These are phyloP conservation scores for Tetrahymena malaccensis DNA, from an alignment of 73 alveolate genomes.

Conservation along the genomic window DNA sequence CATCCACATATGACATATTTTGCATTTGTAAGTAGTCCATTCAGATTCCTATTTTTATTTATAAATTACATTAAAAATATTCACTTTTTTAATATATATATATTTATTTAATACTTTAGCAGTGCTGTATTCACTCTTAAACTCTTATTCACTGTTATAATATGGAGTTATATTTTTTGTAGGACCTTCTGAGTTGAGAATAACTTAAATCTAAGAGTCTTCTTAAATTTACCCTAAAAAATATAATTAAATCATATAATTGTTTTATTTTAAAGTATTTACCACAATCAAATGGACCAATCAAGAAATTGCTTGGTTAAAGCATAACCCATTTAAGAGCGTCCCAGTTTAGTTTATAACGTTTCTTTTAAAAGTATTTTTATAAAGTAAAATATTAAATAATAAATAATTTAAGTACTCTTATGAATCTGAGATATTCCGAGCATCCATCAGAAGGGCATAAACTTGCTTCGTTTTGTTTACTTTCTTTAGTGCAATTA, in stretches of 20 bases:
- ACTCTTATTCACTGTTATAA: neutral
- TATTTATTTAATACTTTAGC: slow-evolving; percentile 4
- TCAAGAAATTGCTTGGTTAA: slow-evolving; percentile 53
- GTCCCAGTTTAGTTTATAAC: slow-evolving; percentile 46
- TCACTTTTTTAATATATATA: too few species aligned
- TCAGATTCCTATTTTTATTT: slow-evolving; percentile 3
- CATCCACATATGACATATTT: slow-evolving; percentile 72
- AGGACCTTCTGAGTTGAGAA: slow-evolving; percentile 39
- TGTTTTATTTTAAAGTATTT: neutral
- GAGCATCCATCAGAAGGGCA: slow-evolving; percentile 85
- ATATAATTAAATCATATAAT: neutral
- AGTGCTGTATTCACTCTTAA: slow-evolving; percentile 19
- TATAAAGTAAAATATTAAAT: neutral
- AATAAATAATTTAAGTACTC: neutral
- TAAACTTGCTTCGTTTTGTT: slow-evolving; percentile 58
- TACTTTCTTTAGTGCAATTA: slow-evolving; percentile 57
- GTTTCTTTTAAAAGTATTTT: slow-evolving; percentile 17
- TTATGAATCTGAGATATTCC: slow-evolving; percentile 50
- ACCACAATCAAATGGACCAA: slow-evolving; percentile 54
- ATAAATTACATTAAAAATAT: neutral
- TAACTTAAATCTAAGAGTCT: slow-evolving; percentile 31
- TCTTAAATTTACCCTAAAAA: slow-evolving; percentile 22
- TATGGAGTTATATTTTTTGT: slow-evolving; percentile 41
- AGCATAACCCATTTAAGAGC: slow-evolving; percentile 67
- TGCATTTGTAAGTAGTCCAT: slow-evolving; percentile 68